Percentiles rank a stretch among this genome's conserved stretches.
phyloP scores from a whole-genome alignment of 1,139 yeast genomes.

The Blastobotrys ciferrii region DNA sequence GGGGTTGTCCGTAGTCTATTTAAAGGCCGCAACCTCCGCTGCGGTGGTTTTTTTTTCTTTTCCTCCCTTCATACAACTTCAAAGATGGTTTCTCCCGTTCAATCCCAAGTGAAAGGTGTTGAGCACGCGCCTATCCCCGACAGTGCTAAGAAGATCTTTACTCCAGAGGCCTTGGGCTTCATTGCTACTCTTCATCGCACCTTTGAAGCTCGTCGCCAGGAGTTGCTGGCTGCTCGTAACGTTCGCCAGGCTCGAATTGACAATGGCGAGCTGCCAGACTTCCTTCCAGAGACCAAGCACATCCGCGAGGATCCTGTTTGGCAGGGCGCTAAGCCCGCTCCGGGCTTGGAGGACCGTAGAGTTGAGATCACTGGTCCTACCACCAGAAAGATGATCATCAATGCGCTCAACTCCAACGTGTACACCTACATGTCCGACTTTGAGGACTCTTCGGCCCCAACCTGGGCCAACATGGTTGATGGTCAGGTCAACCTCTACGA shows the following conservation, averaged over 20 bases:
- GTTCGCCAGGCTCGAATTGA: conserved; percentile 62
- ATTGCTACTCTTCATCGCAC: conserved; percentile 72
- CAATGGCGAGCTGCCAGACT: conserved; percentile 66
- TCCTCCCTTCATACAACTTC: not conserved
- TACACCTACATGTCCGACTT: conserved; percentile 95
- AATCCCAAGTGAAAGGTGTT: conserved; percentile 31
- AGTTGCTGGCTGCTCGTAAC: conserved; percentile 58
- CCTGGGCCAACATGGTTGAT: conserved; percentile 82
- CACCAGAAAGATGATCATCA: conserved; percentile 89
- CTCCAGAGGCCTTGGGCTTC: conserved; percentile 68
- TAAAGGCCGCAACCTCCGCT: conserved; percentile 4
- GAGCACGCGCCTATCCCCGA: conserved; percentile 30
- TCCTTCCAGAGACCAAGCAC: conserved; percentile 66
- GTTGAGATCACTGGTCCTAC: conserved; percentile 51
- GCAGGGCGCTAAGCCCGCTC: conserved; percentile 78
- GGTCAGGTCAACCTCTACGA: conserved; percentile 94
- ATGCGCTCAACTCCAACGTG: conserved; percentile 85
- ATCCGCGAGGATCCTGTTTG: conserved; percentile 73
- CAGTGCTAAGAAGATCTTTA: conserved; percentile 44
- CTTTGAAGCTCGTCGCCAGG: conserved; percentile 60
- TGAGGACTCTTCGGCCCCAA: conserved; percentile 93
- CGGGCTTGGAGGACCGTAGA: conserved; percentile 63
- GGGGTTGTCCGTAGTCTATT: conserved; percentile 5
- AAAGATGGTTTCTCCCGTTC: conserved; percentile 38
- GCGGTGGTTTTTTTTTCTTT: not conserved